Percentiles rank a stretch among this genome's conserved stretches.
Evolutionary conservation across 352 stramenopile species (phyloP).

Genomic region (Phytopythium ostracodes): DNA sequence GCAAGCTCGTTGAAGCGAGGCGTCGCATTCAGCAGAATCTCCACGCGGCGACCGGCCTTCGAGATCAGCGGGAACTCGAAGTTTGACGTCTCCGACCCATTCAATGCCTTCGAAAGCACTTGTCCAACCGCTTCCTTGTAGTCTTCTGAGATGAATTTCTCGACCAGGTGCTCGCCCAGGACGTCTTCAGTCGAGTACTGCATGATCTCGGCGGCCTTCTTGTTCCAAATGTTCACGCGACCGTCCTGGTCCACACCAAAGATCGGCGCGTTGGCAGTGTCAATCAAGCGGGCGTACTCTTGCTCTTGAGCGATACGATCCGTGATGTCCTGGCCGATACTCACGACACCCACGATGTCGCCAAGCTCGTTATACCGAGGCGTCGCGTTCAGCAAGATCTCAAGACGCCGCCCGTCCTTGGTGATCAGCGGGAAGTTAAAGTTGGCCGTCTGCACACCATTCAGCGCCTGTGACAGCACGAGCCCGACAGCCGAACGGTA

Average conservation of each 20-base stretch:
- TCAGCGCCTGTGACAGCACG: constrained; percentile 65
- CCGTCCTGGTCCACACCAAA: constrained; percentile 85
- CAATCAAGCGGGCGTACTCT: constrained; percentile 84
- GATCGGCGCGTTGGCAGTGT: constrained; percentile 88
- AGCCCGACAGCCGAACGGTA: constrained; percentile 56
- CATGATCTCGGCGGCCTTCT: constrained; percentile 89
- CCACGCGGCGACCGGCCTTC: constrained; percentile 70
- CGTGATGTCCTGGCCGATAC: constrained; percentile 84
- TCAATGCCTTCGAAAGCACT: constrained; percentile 60
- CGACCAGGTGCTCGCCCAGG: constrained; percentile 84
- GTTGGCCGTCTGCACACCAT: constrained; percentile 72
- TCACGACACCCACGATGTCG: constrained; percentile 78
- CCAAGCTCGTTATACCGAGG: constrained; percentile 69
- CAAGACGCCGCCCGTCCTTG: constrained; percentile 59
- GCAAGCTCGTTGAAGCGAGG: constrained; percentile 77
- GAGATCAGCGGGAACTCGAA: constrained; percentile 87
- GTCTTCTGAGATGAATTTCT: constrained; percentile 87
- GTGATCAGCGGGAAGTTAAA: constrained; percentile 85
- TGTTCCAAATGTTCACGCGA: constrained; percentile 89
- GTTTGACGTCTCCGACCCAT: constrained; percentile 66
- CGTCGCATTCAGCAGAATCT: constrained; percentile 86
- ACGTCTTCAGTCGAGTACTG: constrained; percentile 89
- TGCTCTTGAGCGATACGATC: constrained; percentile 89
- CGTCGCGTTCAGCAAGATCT: constrained; percentile 80
- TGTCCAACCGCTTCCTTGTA: constrained; percentile 55